A percentile compares a stretch with the other conserved stretches of the same genome.
phyloP scores from a whole-genome alignment of 1,284 basidiomycete species.

The Sporisorium iseilematis-ciliati region DNA sequence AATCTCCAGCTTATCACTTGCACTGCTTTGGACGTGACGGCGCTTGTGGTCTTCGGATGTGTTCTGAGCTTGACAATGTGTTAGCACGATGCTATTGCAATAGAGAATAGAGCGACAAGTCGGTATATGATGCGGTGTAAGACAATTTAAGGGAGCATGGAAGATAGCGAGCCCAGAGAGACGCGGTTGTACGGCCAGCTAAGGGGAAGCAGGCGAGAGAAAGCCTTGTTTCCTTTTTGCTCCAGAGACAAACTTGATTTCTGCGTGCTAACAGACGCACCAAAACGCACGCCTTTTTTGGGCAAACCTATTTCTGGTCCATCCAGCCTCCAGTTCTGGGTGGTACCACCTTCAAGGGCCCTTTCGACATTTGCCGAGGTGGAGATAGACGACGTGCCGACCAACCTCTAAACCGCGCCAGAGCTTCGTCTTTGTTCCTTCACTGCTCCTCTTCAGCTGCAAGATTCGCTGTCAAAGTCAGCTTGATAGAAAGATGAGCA shows the following conservation, averaged over 20 bases:
- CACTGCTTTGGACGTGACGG: background rate
- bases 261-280: background rate
- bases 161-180: background rate
- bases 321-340: conserved; percentile 1
- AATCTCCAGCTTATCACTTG: background rate
- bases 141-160: background rate
- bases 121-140: background rate
- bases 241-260: background rate
- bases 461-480: background rate
- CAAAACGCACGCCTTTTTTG: conserved; percentile 9
- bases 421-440: conserved; percentile 18
- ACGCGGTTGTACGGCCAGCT: background rate
- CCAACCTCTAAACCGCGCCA: conserved; percentile 18
- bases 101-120: background rate
- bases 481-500: background rate
- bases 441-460: background rate
- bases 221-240: conserved; percentile 16
- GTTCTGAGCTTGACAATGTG: background rate
- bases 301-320: too few species aligned
- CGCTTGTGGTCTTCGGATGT: background rate
- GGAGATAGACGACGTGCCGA: conserved; percentile 10
- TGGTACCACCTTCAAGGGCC: background rate
- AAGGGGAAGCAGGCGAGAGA: conserved; percentile 1
- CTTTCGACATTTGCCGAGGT: conserved; percentile 15
- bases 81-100: too few species aligned